Percentiles rank a stretch among this genome's conserved stretches.
These are phyloP conservation scores for Yarrowia sp. DNA, from an alignment of 805 yeast species.

Conservation along the genomic window DNA sequence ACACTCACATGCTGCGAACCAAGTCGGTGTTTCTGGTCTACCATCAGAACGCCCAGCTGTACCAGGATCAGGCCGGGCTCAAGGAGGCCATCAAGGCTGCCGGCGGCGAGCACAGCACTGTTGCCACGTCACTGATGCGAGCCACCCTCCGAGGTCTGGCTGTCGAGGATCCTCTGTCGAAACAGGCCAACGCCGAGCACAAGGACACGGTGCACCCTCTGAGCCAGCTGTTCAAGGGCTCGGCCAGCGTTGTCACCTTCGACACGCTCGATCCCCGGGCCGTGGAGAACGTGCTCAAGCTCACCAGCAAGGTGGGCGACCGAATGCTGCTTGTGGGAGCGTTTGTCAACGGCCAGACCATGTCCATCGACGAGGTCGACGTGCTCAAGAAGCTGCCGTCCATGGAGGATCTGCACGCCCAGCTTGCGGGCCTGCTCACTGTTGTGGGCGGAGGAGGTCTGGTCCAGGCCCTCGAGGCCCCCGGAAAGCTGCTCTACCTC, in stretches of 20 bases:
- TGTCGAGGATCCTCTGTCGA: slow-evolving; percentile 76
- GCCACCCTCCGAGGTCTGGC: slow-evolving; percentile 76
- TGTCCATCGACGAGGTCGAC: slow-evolving; percentile 60
- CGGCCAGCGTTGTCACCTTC: slow-evolving; percentile 79
- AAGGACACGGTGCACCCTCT: slow-evolving; percentile 65
- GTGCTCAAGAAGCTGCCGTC: slow-evolving; percentile 77
- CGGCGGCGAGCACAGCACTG: slow-evolving; percentile 74
- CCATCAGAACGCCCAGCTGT: slow-evolving; percentile 83
- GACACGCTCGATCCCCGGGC: slow-evolving; percentile 72
- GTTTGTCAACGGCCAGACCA: slow-evolving; percentile 67
- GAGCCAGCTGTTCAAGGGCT: slow-evolving; percentile 75
- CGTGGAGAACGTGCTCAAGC: slow-evolving; percentile 67
- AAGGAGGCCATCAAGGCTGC: slow-evolving; percentile 65
- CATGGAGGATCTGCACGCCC: slow-evolving; percentile 73
- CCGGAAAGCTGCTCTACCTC: slow-evolving; percentile 72
- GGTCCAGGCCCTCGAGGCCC: slow-evolving; percentile 76
- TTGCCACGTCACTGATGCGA: slow-evolving; percentile 72
- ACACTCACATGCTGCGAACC: slow-evolving; percentile 70
- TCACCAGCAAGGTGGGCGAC: slow-evolving; percentile 70
- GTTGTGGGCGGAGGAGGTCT: slow-evolving; percentile 88
- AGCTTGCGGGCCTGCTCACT: slow-evolving; percentile 84
- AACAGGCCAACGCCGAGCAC: slow-evolving; percentile 55
- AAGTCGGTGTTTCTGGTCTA: slow-evolving; percentile 76
- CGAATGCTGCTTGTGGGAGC: slow-evolving; percentile 86
- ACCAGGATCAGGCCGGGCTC: slow-evolving; percentile 68